These are phyloP conservation scores for Sporothrix variecibatus DNA, from an alignment of 2,329 filamentous ascomycete species.

Conservation along the genomic window DNA sequence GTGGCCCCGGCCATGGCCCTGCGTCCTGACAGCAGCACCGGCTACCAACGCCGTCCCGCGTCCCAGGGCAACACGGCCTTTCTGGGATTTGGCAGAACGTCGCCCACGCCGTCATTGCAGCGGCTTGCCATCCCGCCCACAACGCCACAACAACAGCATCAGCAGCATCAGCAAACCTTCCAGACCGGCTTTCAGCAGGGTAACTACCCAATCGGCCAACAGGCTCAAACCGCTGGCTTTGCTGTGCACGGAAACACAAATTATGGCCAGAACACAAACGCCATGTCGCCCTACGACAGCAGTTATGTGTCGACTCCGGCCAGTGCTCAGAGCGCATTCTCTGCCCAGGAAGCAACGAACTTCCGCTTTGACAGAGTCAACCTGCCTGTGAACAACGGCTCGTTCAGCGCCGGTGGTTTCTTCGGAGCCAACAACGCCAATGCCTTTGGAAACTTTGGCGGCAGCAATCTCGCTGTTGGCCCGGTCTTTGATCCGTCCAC, in stretches of 20 bases:
- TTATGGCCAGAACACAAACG: neutral
- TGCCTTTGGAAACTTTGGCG: neutral
- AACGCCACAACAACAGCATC: neutral
- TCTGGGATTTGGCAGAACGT: neutral
- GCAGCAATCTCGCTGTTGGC: neutral
- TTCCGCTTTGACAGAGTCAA: neutral
- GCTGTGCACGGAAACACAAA: neutral
- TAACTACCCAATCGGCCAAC: neutral
- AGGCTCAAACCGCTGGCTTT: neutral
- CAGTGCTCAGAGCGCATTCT: neutral
- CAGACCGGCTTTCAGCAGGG: neutral
- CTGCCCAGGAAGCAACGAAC: neutral
- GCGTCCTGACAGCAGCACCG: neutral
- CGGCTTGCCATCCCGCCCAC: neutral
- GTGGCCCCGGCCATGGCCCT: conserved; percentile 1
- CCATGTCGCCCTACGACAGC: neutral
- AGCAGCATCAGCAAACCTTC: neutral
- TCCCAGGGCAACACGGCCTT: neutral
- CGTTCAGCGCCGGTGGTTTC: neutral
- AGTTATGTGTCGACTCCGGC: neutral
- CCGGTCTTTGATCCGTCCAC: neutral
- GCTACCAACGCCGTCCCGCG: neutral
- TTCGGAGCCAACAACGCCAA: neutral
- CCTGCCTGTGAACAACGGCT: neutral
- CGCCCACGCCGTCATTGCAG: neutral